Evolutionary conservation across 75 land plant species (phyloP), one percentile per base, ranked within the genome.

Genomic region (Pinus taeda): DNA sequence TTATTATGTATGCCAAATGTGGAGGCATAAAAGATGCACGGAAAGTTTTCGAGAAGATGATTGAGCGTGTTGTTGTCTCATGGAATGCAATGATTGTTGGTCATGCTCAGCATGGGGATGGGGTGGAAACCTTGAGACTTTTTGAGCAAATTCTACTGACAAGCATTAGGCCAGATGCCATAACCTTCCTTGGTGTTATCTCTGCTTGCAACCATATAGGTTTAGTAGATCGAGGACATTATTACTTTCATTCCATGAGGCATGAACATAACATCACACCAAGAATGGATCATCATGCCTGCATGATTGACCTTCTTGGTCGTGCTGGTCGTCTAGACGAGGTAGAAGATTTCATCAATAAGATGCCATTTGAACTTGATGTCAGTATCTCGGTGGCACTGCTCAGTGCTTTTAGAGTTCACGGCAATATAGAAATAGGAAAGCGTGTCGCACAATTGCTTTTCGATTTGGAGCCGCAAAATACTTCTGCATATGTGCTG

Each of bases 1-100:
- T 93, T 57, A 78, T 84, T 67, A 86, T 93, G 89, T 93, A 88
- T 74, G 77, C 93, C 5, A 93, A 89, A 61, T 93, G 91, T 81
- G 95, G 95, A 64, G 85, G 80, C 70, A 66, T 85, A 26, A 80
- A 81, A 55, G 79, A 75, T 42, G 92, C 92, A n/a, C 66, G 62
- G 61, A 76, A 29, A 11, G 81, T 89, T 0, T 89, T 89, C 55
- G 30, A 83, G 1, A 39, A 59, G 13, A 83, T 91, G 77, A 66
- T 75, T 2, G 26, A 57, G 17, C 80, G 81, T 12, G 88, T 87
- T 75, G 76, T 90, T 29, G 80, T 89, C 36, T 90, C 93, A 42
- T 93, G 93, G 93, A 91, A 89, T 70, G 77, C 89, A 3, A 76
- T 91, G 77, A 75, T 93, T 57, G 58, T 74, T 71, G 88, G 85